phyloP scores from a whole-genome alignment of 2,329 filamentous ascomycete species.

The Didymella pinodella region DNA sequence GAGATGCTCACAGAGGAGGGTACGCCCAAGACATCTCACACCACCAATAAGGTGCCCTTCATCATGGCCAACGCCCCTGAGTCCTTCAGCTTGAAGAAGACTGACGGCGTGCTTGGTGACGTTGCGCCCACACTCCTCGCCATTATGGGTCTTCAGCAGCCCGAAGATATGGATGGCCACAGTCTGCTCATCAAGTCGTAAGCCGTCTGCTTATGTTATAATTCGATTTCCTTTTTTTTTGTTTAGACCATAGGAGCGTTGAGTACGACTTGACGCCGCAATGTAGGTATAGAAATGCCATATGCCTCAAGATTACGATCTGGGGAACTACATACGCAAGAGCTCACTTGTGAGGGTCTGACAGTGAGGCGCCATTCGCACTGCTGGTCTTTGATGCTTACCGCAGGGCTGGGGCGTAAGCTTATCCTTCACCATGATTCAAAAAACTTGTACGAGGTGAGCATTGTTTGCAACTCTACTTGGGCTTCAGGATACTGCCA shows the following conservation, averaged over 20 bases:
- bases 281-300: slow-evolving; percentile 24
- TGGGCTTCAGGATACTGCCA: too few relatives aligned
- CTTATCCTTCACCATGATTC: too few relatives aligned
- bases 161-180: slow-evolving; percentile 88
- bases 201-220: not conserved
- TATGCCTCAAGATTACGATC: slow-evolving; percentile 1
- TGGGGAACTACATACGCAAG: not conserved
- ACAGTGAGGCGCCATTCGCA: not conserved
- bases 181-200: slow-evolving; percentile 81
- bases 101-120: slow-evolving; percentile 90
- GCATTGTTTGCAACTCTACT: too few relatives aligned
- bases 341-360: not conserved
- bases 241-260: slow-evolving; percentile 20
- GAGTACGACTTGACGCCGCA: slow-evolving; percentile 19
- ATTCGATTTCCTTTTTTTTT: slow-evolving; percentile 17
- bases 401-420: not conserved
- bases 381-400: slow-evolving; percentile 1
- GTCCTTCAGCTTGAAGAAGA: slow-evolving; percentile 85
- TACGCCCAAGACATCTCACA: slow-evolving; percentile 98
- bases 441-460: too few relatives aligned
- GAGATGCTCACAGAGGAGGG: slow-evolving; percentile 98
- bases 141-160: slow-evolving; percentile 89
- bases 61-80: slow-evolving; percentile 96
- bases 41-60: slow-evolving; percentile 96
- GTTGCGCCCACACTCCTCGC: slow-evolving; percentile 94